A percentile compares a stretch with the other conserved stretches of the same genome.
Conservation (phyloP, 208 protist species). For the Leishmania guyanensis region DNA sequence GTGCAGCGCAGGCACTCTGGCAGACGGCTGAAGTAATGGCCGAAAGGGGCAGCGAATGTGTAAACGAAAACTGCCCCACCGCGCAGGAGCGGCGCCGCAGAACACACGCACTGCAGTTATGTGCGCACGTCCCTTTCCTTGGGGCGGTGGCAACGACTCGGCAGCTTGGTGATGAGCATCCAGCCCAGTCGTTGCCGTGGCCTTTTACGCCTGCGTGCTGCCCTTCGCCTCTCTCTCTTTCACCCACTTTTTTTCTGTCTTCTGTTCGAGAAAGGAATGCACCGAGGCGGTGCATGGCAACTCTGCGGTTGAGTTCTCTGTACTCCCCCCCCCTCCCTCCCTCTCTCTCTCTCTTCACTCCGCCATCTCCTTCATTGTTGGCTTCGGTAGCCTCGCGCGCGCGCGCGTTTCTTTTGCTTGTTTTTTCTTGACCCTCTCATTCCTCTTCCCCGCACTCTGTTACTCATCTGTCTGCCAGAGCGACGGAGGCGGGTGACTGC, state of each 20-base stretch:
- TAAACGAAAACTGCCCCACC: no score
- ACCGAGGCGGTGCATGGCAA: background rate
- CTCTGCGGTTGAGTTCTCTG: background rate
- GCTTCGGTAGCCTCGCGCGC: no score
- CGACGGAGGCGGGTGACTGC: no score
- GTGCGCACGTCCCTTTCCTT: background rate
- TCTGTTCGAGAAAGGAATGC: background rate
- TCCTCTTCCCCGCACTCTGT: no score
- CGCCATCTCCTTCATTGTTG: no score
- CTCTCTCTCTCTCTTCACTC: background rate
- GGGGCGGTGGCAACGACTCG: background rate
- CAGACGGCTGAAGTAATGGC: background rate
- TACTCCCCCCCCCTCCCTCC: background rate
- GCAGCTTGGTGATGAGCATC: background rate
- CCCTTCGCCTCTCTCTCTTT: background rate
- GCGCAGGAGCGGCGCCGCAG: background rate
- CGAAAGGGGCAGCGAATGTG: background rate
- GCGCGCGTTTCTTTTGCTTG: no score
- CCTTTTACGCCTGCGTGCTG: background rate
- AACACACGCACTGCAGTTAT: background rate
- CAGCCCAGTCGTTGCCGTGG: background rate
- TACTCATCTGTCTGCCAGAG: no score
- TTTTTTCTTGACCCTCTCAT: no score
- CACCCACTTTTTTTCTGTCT: background rate
- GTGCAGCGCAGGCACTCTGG: background rate